These are phyloP conservation scores for Tulasnella calospora DNA, from an alignment of 768 basidiomycete genomes.

Conservation along the genomic window DNA sequence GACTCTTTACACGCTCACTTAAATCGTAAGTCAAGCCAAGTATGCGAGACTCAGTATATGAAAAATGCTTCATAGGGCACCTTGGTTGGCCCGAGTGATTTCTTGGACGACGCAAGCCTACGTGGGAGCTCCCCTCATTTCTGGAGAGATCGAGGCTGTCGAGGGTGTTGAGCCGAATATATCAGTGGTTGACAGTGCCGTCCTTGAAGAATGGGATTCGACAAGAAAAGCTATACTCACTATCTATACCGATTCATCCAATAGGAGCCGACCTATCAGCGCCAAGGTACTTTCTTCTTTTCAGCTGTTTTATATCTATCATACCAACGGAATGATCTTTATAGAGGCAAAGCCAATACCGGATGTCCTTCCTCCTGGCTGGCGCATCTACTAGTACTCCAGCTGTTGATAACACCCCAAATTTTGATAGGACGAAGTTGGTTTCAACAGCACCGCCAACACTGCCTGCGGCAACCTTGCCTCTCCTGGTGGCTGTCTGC, in stretches of 20 bases:
- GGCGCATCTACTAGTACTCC: not conserved
- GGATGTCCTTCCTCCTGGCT: slow-evolving; percentile 3
- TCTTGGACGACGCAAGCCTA: slow-evolving; percentile 35
- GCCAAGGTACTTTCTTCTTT: not conserved
- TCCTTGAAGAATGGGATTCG: not conserved
- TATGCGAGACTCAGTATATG: not conserved
- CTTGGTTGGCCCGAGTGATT: slow-evolving; percentile 34
- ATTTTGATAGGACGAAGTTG: slow-evolving; percentile 29
- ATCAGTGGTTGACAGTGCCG: not conserved
- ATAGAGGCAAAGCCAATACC: slow-evolving; percentile 14
- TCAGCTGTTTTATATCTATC: not conserved
- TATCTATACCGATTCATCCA: slow-evolving; percentile 7
- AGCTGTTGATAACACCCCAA: not conserved
- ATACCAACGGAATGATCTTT: not conserved
- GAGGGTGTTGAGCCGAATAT: not conserved
- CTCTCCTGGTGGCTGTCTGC: slow-evolving; percentile 61
- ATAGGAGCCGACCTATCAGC: not conserved
- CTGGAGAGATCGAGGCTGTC: not conserved
- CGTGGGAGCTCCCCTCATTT: slow-evolving; percentile 21
- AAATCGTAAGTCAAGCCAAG: slow-evolving; percentile 48
- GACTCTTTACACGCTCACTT: slow-evolving; percentile 57
- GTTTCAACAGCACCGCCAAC: slow-evolving; percentile 46
- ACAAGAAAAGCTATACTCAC: not conserved
- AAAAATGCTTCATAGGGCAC: slow-evolving; percentile 29
- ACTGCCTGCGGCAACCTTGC: slow-evolving; percentile 47